phyloP scores from a whole-genome alignment of 345 rosid species.

The Ricinus communis region DNA sequence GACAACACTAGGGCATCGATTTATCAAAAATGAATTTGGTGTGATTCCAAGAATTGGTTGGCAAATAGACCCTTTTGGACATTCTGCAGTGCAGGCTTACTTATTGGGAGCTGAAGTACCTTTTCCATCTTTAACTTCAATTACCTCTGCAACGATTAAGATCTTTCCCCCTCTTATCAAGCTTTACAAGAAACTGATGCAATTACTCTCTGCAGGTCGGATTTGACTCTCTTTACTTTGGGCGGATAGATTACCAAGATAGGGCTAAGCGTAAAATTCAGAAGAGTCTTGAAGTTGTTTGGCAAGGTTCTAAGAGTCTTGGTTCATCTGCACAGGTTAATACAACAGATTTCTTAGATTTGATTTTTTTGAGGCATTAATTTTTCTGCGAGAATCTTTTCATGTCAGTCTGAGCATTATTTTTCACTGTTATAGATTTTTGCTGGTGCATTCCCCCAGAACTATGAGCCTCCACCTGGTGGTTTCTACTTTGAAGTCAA shows the following conservation, averaged over 20 bases:
- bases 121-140: constrained; percentile 11
- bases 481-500: constrained; percentile 90
- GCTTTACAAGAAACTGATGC: constrained; percentile 12
- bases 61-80: constrained; percentile 99
- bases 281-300: constrained; percentile 92
- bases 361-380: not conserved
- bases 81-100: constrained; percentile 97
- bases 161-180: not conserved
- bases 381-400: not conserved
- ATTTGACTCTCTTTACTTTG: constrained; percentile 84
- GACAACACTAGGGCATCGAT: constrained; percentile 89
- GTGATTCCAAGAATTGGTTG: constrained; percentile 96
- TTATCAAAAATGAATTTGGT: constrained; percentile 71
- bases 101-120: constrained; percentile 87
- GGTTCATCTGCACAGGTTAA: constrained; percentile 84
- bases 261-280: constrained; percentile 72
- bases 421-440: constrained; percentile 56
- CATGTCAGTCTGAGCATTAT: constrained; percentile 18
- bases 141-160: not conserved
- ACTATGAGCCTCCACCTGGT: constrained; percentile 93
- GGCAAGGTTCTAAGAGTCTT: constrained; percentile 88
- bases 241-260: constrained; percentile 97
- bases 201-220: constrained; percentile 62
- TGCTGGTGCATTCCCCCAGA: constrained; percentile 89
- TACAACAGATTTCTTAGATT: constrained; percentile 7